Conservation (phyloP, 2,329 filamentous ascomycete species). For the Berkeleyomyces basicola region DNA sequence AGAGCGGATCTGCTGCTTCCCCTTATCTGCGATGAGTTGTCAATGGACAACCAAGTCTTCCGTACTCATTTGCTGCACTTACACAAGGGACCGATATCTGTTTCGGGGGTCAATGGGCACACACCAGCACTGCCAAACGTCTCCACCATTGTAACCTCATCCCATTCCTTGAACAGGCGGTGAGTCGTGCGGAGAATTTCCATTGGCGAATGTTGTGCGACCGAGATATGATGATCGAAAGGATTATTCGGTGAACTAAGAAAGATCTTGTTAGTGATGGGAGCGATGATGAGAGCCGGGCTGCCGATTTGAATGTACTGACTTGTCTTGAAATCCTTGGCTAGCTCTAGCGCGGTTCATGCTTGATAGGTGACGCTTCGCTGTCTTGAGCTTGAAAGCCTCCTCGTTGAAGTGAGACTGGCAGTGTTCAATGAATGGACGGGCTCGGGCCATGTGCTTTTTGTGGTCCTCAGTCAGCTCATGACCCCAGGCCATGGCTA, state of each 20-base stretch:
- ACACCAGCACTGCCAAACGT: conserved; percentile 26
- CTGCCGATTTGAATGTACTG: neutral
- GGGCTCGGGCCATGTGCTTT: neutral
- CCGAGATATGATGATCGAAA: conserved; percentile 1
- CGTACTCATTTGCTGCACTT: conserved; percentile 1
- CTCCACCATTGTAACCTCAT: conserved; percentile 19
- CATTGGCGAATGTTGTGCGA: conserved; percentile 6
- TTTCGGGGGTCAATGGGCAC: conserved; percentile 33
- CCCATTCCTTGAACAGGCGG: conserved; percentile 20
- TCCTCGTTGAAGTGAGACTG: conserved; percentile 12
- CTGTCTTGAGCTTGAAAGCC: conserved; percentile 7
- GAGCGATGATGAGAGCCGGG: neutral
- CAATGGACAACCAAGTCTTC: neutral
- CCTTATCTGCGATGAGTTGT: conserved; percentile 11
- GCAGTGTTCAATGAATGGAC: conserved; percentile 13
- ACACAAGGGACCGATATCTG: conserved; percentile 33
- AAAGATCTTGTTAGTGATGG: neutral
- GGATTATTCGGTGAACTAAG: conserved; percentile 12
- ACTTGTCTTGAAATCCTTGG: conserved; percentile 13
- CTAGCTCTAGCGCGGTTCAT: neutral
- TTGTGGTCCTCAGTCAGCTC: conserved; percentile 4
- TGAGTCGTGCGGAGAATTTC: conserved; percentile 23
- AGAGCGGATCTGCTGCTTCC: conserved; percentile 14
- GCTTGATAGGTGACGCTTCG: conserved; percentile 12
- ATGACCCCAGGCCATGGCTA: neutral